Conservation (phyloP, 495 filamentous ascomycete genomes). For the Letharia lupina region DNA sequence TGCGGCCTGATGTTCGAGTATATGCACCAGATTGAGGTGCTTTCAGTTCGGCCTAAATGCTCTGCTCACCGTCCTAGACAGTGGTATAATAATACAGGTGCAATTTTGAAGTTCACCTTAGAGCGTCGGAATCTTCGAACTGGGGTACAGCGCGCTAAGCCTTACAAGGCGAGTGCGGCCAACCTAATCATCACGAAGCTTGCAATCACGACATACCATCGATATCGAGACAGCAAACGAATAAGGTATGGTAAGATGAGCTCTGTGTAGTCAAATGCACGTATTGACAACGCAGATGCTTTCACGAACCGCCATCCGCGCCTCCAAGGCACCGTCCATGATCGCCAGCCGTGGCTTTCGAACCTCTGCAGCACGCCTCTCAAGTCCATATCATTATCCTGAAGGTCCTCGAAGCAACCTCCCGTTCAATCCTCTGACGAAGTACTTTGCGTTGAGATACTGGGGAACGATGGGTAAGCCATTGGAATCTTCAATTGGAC, state of each 20-base stretch:
- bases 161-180: conserved; percentile 7
- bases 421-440: conserved; percentile 90
- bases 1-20: not conserved
- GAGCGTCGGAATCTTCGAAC: not conserved
- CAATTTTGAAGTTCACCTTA: not conserved
- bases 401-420: conserved; percentile 92
- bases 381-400: conserved; percentile 93
- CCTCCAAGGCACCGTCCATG: conserved; percentile 50
- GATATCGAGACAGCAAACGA: not conserved
- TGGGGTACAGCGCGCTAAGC: conserved; percentile 17
- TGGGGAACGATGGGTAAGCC: conserved; percentile 68
- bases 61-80: not conserved
- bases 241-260: conserved; percentile 5
- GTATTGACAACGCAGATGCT: conserved; percentile 60
- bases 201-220: not conserved
- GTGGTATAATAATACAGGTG: not conserved
- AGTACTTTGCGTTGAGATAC: conserved; percentile 73
- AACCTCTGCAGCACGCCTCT: conserved; percentile 75
- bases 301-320: conserved; percentile 67
- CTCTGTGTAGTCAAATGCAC: no score
- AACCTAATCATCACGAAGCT: not conserved
- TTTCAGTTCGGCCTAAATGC: not conserved
- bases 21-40: not conserved
- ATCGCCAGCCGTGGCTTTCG: conserved; percentile 90
- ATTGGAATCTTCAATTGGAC: conserved; percentile 17